Evolutionary conservation across 768 basidiomycete species (phyloP).

Genomic region (Exidia glandulosa): DNA sequence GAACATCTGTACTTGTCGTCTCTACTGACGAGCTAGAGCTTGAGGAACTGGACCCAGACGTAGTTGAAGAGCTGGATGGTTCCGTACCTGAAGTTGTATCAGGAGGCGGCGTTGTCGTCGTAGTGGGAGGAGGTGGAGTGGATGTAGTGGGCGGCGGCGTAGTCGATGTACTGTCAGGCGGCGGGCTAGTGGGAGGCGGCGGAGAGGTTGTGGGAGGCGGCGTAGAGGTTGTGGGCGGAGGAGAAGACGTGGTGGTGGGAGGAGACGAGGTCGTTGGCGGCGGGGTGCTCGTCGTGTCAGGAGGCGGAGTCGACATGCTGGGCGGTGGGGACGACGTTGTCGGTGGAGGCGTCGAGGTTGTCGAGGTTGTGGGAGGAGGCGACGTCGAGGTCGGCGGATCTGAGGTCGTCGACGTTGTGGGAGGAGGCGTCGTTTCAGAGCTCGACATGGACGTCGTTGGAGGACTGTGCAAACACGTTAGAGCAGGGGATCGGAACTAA

Average conservation of each 20-base stretch:
- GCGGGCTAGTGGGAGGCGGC: too few relatives aligned
- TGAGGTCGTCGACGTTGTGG: background rate
- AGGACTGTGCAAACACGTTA: background rate
- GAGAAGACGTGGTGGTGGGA: background rate
- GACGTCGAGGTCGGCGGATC: conserved; percentile 3
- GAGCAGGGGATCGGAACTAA: background rate
- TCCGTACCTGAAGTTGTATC: too few relatives aligned
- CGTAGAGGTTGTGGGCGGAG: too few relatives aligned
- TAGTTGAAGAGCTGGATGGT: too few relatives aligned
- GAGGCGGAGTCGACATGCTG: background rate
- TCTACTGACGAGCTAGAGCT: too few relatives aligned
- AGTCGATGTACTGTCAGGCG: too few relatives aligned
- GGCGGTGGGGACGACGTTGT: background rate
- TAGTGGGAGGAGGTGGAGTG: too few relatives aligned
- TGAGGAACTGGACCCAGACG: too few relatives aligned
- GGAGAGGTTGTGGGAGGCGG: too few relatives aligned
- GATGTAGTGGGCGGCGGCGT: too few relatives aligned
- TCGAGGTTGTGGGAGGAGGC: conserved; percentile 1
- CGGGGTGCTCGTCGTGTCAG: background rate
- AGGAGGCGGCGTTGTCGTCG: too few relatives aligned
- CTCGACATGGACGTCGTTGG: background rate
- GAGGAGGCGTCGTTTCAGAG: background rate
- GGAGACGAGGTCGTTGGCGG: background rate
- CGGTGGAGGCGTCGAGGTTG: conserved; percentile 14
- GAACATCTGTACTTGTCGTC: background rate